Evolutionary conservation across 139 green algal genomes (phyloP).

Genomic region (Zygnema cylindricum): DNA sequence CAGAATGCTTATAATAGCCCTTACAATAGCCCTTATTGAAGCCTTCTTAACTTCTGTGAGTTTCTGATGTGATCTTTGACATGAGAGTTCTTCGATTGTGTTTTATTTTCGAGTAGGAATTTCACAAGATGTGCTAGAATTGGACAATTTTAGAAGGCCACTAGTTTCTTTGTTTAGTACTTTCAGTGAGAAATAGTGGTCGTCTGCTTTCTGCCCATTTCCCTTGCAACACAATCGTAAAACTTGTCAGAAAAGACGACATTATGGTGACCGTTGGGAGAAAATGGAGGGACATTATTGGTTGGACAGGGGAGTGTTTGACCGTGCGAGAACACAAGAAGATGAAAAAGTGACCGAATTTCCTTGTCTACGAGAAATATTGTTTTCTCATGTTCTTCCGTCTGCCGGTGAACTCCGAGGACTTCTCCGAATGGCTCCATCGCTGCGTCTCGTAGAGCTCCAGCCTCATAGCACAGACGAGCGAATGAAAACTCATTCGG

Average conservation of each 20-base stretch:
- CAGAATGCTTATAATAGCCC: background rate
- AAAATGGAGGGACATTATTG: too few species aligned
- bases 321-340: slow-evolving; percentile 15
- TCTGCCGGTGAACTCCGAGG: background rate
- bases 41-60: background rate
- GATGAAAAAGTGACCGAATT: background rate
- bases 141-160: background rate
- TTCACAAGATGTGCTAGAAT: background rate
- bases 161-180: background rate
- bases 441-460: background rate
- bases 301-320: slow-evolving; percentile 34
- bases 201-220: background rate
- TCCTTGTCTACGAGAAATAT: background rate
- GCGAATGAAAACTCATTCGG: background rate
- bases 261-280: too few species aligned
- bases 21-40: background rate
- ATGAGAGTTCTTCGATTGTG: background rate
- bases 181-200: background rate
- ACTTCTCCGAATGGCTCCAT: slow-evolving; percentile 34
- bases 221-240: too few species aligned
- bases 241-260: too few species aligned
- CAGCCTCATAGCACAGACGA: background rate
- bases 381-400: slow-evolving; percentile 29
- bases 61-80: background rate
- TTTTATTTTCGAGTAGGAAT: background rate